Evolutionary conservation across 148 eudicot genomes (phyloP).

Genomic region (Rhododendron henanense): DNA sequence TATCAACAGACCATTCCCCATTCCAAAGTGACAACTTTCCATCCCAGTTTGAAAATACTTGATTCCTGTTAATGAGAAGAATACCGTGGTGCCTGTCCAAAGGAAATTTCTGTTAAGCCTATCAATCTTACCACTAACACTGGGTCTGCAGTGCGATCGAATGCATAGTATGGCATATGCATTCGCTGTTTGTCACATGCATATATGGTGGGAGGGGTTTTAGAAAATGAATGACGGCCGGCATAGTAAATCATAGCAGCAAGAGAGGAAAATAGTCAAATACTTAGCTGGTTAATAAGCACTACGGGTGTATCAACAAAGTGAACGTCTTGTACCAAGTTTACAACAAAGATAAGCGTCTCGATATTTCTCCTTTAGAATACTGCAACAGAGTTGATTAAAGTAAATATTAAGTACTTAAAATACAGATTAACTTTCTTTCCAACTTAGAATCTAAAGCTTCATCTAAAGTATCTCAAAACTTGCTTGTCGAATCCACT

Average conservation of each 20-base stretch:
- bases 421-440: constrained; percentile 3
- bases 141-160: too few relatives aligned
- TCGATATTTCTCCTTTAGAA: neutral
- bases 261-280: neutral
- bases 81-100: too few relatives aligned
- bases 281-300: neutral
- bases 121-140: too few relatives aligned
- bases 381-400: neutral
- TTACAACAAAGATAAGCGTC: neutral
- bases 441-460: neutral
- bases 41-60: too few relatives aligned
- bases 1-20: too few relatives aligned
- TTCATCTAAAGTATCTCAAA: neutral
- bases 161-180: too few relatives aligned
- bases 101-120: too few relatives aligned
- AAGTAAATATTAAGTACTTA: neutral
- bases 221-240: too few relatives aligned
- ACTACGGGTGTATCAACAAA: neutral
- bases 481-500: neutral
- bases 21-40: too few relatives aligned
- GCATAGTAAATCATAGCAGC: neutral
- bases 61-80: too few relatives aligned
- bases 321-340: neutral
- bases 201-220: too few relatives aligned
- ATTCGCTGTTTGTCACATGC: too few relatives aligned